Percentiles rank a stretch among this genome's conserved stretches.
phyloP scores from a whole-genome alignment of 768 basidiomycete species.

The Krasilnikovozyma curviuscula region DNA sequence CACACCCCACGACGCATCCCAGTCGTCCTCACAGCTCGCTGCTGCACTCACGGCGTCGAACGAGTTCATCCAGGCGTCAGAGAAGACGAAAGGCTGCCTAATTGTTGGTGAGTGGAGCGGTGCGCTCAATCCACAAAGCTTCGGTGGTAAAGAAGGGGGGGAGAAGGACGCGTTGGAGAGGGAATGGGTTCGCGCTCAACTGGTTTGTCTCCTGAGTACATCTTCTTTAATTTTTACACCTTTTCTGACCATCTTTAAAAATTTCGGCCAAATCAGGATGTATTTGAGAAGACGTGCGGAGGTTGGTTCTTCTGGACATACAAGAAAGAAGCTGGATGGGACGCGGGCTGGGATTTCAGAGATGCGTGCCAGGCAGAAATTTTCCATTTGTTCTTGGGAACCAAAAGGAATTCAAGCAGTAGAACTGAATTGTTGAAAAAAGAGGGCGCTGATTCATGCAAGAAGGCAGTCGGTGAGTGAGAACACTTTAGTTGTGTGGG shows the following conservation, averaged over 20 bases:
- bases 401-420: constrained; percentile 18
- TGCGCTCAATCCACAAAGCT: constrained; percentile 45
- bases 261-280: constrained; percentile 8
- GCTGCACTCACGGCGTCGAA: too few species aligned
- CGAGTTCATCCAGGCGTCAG: too few species aligned
- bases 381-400: constrained; percentile 39
- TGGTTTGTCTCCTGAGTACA: constrained; percentile 30
- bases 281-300: constrained; percentile 44
- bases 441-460: constrained; percentile 21
- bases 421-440: constrained; percentile 13
- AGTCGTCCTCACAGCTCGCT: too few species aligned
- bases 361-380: constrained; percentile 46
- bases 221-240: not conserved
- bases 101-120: constrained; percentile 66
- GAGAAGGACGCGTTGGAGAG: constrained; percentile 31
- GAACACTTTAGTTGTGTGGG: not conserved
- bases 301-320: constrained; percentile 78
- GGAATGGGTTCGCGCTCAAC: constrained; percentile 42
- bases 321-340: constrained; percentile 46
- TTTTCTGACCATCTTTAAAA: not conserved
- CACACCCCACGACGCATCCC: constrained; percentile 26
- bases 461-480: constrained; percentile 23
- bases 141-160: constrained; percentile 31
- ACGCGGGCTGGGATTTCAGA: constrained; percentile 54
- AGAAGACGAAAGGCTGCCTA: constrained; percentile 33